These are phyloP conservation scores for Carex myosuroides DNA, from an alignment of 176 grass and related monocot genomes.

Conservation along the genomic window DNA sequence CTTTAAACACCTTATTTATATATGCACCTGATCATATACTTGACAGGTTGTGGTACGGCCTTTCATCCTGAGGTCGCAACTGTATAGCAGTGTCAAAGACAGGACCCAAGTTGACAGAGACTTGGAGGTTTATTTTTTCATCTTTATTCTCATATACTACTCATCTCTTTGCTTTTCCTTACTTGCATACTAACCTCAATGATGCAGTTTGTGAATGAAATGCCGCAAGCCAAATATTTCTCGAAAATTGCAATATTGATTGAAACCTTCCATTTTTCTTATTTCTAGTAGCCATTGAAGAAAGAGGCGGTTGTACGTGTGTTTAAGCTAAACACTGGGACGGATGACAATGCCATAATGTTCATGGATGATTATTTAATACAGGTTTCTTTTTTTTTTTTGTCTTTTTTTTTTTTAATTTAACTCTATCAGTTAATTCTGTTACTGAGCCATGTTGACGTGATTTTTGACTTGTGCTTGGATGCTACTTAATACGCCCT, in stretches of 20 bases:
- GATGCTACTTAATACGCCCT: background rate
- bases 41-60: slow-evolving; percentile 46
- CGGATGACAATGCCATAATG: slow-evolving; percentile 93
- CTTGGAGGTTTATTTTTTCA: slow-evolving; percentile 61
- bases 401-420: slow-evolving; percentile 9
- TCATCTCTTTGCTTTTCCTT: slow-evolving; percentile 9
- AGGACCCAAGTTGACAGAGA: slow-evolving; percentile 89
- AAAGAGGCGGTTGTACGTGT: slow-evolving; percentile 55
- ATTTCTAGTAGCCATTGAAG: slow-evolving; percentile 51
- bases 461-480: background rate
- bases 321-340: slow-evolving; percentile 79
- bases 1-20: slow-evolving; percentile 5
- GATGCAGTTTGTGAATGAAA: background rate
- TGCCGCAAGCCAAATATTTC: background rate
- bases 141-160: slow-evolving; percentile 7
- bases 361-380: slow-evolving; percentile 80
- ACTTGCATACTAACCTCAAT: slow-evolving; percentile 6
- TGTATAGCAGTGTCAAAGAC: slow-evolving; percentile 84
- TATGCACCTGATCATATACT: background rate
- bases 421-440: background rate
- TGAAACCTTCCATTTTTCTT: slow-evolving; percentile 3
- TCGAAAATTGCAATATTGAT: background rate
- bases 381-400: slow-evolving; percentile 37
- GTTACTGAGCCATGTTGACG: background rate
- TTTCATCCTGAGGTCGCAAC: slow-evolving; percentile 67